These are phyloP conservation scores for Eimeria maxima DNA, from an alignment of 169 alveolate species.

Conservation along the genomic window DNA sequence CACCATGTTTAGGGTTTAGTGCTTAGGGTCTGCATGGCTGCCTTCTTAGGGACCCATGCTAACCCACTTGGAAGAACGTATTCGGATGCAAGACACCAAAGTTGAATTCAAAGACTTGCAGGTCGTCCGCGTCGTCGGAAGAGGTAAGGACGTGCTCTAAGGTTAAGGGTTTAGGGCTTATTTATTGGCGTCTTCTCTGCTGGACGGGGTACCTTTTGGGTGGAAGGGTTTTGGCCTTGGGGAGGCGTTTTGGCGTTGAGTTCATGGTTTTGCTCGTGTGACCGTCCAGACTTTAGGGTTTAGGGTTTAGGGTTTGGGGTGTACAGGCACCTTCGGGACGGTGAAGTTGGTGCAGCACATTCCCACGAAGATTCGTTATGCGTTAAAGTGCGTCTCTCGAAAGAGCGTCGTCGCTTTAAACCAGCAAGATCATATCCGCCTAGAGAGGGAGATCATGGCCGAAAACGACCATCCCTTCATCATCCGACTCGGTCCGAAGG, in stretches of 20 bases:
- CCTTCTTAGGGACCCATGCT: conserved; percentile 92
- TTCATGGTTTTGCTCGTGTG: too few relatives aligned
- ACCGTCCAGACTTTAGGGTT: too few relatives aligned
- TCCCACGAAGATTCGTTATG: conserved; percentile 89
- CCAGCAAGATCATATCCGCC: conserved; percentile 93
- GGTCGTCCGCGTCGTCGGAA: conserved; percentile 91
- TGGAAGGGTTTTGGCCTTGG: too few relatives aligned
- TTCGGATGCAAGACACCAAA: conserved; percentile 94
- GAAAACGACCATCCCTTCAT: conserved; percentile 98
- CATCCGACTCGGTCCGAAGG: conserved; percentile 90
- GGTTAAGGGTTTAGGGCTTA: neutral
- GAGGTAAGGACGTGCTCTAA: too few relatives aligned
- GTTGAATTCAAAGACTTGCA: conserved; percentile 93
- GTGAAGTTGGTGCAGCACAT: conserved; percentile 93
- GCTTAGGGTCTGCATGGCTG: neutral
- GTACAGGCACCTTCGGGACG: conserved; percentile 93
- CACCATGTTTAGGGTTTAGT: conserved; percentile 56
- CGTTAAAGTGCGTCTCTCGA: conserved; percentile 94
- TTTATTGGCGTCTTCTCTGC: too few relatives aligned
- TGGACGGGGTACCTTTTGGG: too few relatives aligned
- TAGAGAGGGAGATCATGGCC: conserved; percentile 96
- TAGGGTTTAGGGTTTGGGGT: conserved; percentile 25
- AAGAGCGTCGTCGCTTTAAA: conserved; percentile 89
- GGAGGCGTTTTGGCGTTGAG: too few relatives aligned
- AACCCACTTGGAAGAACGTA: conserved; percentile 93